A percentile compares a stretch with the other conserved stretches of the same genome.
Evolutionary conservation across 805 yeast species (phyloP).

Genomic region (Candida alai): DNA sequence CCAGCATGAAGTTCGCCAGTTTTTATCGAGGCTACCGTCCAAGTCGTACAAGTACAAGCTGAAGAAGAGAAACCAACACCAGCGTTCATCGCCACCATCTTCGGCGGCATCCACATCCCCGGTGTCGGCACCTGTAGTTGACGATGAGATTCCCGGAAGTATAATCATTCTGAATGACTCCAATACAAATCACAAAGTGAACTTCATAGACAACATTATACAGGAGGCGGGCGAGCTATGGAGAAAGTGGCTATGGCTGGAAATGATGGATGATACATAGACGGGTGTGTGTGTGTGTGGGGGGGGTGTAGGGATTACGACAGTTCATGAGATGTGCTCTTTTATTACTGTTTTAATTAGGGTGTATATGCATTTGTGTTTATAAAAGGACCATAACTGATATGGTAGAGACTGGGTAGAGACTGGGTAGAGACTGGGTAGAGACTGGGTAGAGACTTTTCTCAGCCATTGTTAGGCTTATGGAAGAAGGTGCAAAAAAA

Average conservation of each 20-base stretch:
- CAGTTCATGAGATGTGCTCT: no score
- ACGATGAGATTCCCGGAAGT: conserved; percentile 7
- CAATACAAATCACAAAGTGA: conserved; percentile 37
- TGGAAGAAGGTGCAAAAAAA: no score
- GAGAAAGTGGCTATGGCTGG: conserved; percentile 72
- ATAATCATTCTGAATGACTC: conserved; percentile 28
- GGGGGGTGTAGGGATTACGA: no score
- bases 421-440: no score
- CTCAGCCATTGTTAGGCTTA: no score
- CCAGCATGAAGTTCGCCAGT: conserved; percentile 82
- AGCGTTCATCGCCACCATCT: conserved; percentile 6
- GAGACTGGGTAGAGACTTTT: no score
- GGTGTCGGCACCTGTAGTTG: conserved; percentile 6
- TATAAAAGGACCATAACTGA: no score
- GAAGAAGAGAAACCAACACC: conserved; percentile 7
- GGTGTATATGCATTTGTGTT: background rate
- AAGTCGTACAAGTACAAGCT: conserved; percentile 29
- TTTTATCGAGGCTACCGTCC: conserved; percentile 56
- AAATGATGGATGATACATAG: conserved; percentile 30
- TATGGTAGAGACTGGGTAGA: no score
- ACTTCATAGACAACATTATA: conserved; percentile 70
- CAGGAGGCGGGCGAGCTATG: conserved; percentile 82
- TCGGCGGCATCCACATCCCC: conserved; percentile 10
- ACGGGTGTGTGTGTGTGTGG: background rate
- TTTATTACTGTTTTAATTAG: background rate